These are phyloP conservation scores for Hymenoscyphus occultus DNA, from an alignment of 2,329 filamentous ascomycete genomes.

Conservation along the genomic window DNA sequence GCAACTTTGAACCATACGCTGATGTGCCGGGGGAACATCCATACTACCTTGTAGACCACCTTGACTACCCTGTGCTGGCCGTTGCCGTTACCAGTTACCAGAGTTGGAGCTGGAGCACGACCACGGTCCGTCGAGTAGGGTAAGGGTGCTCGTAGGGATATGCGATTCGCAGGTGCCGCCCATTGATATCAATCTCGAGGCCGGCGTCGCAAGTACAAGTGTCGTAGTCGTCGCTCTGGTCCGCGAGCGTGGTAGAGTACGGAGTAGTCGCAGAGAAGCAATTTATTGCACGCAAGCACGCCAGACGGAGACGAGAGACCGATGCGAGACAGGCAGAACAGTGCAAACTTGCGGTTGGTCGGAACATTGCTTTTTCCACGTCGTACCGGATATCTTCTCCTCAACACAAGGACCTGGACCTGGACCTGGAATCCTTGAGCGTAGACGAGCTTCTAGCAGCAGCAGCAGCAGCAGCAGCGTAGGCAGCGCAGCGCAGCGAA, in stretches of 20 bases:
- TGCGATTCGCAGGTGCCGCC: not conserved
- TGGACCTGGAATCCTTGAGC: not conserved
- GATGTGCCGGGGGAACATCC: slow-evolving; percentile 7
- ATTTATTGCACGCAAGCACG: no score
- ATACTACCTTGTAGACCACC: slow-evolving; percentile 7
- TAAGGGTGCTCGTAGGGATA: not conserved
- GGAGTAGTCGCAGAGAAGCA: no score
- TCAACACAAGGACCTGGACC: not conserved
- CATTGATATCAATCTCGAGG: not conserved
- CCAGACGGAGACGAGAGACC: not conserved
- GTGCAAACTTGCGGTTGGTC: slow-evolving; percentile 5
- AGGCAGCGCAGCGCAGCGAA: not conserved
- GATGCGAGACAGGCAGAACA: no score
- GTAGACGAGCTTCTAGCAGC: not conserved
- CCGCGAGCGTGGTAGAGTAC: no score
- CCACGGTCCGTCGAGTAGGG: not conserved
- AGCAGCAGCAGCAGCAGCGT: not conserved
- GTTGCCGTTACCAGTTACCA: slow-evolving; percentile 3
- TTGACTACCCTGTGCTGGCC: not conserved
- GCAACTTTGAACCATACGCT: slow-evolving; percentile 13
- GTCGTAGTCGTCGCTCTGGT: no score
- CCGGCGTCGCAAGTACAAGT: no score
- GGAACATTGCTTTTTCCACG: slow-evolving; percentile 1
- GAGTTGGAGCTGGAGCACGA: not conserved
- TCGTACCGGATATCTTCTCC: not conserved